Evolutionary conservation across 2,329 filamentous ascomycete genomes (phyloP).

Genomic region (Zymoseptoria crescenta): DNA sequence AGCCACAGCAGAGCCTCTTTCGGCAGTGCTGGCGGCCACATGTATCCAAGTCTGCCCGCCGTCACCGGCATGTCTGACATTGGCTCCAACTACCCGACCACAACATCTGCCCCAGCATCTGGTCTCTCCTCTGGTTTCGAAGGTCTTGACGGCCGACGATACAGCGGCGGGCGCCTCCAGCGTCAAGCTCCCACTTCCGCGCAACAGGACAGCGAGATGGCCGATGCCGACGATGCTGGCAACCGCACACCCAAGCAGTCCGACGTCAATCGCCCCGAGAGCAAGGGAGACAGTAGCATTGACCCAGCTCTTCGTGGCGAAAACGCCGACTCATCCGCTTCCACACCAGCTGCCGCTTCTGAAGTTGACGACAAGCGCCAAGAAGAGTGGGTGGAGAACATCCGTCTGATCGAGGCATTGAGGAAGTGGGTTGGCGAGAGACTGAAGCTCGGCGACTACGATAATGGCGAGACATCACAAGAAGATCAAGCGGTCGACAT

Average conservation of each 20-base stretch:
- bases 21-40: constrained; percentile 47
- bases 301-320: constrained; percentile 32
- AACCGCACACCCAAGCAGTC: constrained; percentile 29
- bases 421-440: constrained; percentile 50
- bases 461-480: constrained; percentile 23
- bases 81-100: constrained; percentile 51
- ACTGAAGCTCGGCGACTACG: constrained; percentile 47
- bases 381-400: constrained; percentile 55
- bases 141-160: constrained; percentile 52
- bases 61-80: constrained; percentile 58
- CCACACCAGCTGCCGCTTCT: constrained; percentile 23
- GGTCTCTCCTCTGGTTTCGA: constrained; percentile 60
- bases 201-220: constrained; percentile 32
- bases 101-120: constrained; percentile 59
- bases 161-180: constrained; percentile 54
- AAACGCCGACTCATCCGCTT: constrained; percentile 19
- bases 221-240: constrained; percentile 36
- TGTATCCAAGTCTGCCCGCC: constrained; percentile 69
- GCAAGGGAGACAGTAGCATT: constrained; percentile 28
- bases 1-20: constrained; percentile 53
- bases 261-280: constrained; percentile 23
- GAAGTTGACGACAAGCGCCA: constrained; percentile 40
- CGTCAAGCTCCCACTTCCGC: constrained; percentile 40
- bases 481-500: constrained; percentile 7
- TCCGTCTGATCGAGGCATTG: constrained; percentile 55